phyloP scores from a whole-genome alignment of 164 flowering plant genomes.

The Stephania cephalantha region DNA sequence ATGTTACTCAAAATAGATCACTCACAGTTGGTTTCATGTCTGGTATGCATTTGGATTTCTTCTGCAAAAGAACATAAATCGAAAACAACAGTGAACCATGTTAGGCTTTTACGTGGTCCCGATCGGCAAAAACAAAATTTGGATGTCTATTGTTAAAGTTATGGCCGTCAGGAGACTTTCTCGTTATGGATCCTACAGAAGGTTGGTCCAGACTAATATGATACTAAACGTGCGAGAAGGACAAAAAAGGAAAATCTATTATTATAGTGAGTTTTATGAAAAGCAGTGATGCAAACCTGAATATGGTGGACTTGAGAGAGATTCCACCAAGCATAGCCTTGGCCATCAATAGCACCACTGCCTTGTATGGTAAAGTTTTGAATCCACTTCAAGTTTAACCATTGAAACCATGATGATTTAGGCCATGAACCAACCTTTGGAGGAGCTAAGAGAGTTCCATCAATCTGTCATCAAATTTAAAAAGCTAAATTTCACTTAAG shows the following conservation, averaged over 20 bases:
- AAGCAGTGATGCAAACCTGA: constrained; percentile 22
- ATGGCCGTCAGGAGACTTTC: no score
- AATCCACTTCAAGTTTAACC: constrained; percentile 83
- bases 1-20: neutral
- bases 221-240: no score
- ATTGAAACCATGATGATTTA: constrained; percentile 55
- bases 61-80: constrained; percentile 31
- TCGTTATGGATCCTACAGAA: no score
- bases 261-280: neutral
- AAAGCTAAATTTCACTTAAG: neutral
- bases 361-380: constrained; percentile 76
- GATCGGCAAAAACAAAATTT: no score
- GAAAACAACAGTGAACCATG: no score
- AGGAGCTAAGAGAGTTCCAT: constrained; percentile 71
- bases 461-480: constrained; percentile 45
- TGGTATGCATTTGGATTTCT: constrained; percentile 40
- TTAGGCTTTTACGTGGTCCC: neutral
- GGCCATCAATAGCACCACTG: constrained; percentile 66
- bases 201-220: no score
- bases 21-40: constrained; percentile 77
- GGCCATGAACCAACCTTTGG: constrained; percentile 52
- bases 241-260: neutral
- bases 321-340: constrained; percentile 76
- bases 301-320: constrained; percentile 17
- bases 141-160: no score